Evolutionary conservation across 495 filamentous ascomycete species (phyloP).

Genomic region (Xylaria cubensis): DNA sequence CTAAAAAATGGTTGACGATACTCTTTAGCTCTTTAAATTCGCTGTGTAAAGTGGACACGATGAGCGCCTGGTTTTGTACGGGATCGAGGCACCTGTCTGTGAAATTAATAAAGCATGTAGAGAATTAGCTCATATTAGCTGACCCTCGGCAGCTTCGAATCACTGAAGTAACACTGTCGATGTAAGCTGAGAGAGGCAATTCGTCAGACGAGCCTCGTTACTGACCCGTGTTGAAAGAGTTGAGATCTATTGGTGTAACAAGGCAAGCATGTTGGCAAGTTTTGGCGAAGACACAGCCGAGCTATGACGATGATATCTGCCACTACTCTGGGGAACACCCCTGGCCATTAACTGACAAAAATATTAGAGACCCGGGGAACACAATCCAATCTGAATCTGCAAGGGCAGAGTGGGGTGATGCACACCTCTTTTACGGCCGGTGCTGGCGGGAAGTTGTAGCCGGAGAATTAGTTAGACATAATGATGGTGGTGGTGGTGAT

Average conservation of each 20-base stretch:
- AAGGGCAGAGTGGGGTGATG: neutral
- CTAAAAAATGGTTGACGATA: too few species aligned
- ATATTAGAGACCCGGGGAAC: neutral
- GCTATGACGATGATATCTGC: constrained; percentile 1
- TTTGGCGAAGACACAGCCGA: neutral
- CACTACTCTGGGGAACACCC: neutral
- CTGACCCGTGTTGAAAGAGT: neutral
- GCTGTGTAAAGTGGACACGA: neutral
- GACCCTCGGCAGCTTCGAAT: neutral
- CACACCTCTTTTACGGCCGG: neutral
- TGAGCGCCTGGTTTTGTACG: neutral
- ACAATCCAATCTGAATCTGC: neutral
- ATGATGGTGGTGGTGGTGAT: neutral
- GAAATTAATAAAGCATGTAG: neutral
- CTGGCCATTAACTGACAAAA: neutral
- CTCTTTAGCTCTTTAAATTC: neutral
- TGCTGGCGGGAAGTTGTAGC: neutral
- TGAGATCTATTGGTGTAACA: neutral
- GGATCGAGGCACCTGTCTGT: neutral
- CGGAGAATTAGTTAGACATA: neutral
- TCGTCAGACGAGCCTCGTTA: neutral
- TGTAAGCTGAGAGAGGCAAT: neutral
- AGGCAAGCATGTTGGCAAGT: constrained; percentile 9
- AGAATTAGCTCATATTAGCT: neutral
- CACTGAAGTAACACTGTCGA: neutral